Evolutionary conservation across 2,329 filamentous ascomycete genomes (phyloP).

Genomic region (Ilyonectria mors-panacis): DNA sequence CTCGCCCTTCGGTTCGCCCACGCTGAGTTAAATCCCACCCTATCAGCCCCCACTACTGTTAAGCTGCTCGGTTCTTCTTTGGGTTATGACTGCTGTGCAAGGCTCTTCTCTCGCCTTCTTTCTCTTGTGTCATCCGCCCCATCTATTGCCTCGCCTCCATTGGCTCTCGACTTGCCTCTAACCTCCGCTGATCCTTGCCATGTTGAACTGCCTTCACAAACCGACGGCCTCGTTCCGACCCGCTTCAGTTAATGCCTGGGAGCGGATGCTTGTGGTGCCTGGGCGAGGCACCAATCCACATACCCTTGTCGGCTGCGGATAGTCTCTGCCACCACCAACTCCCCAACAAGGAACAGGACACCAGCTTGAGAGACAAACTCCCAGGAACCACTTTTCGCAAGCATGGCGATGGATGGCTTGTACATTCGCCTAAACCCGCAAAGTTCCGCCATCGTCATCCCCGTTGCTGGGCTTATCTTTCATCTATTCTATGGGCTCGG

Average conservation of each 20-base stretch:
- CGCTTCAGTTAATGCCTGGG: slow-evolving; percentile 26
- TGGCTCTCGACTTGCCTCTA: slow-evolving; percentile 30
- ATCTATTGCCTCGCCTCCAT: slow-evolving; percentile 22
- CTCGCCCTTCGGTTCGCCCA: slow-evolving; percentile 7
- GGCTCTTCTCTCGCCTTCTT: slow-evolving; percentile 8
- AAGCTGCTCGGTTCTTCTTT: slow-evolving; percentile 11
- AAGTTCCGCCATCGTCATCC: slow-evolving; percentile 38
- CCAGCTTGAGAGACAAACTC: slow-evolving; percentile 5
- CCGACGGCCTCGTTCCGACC: slow-evolving; percentile 33
- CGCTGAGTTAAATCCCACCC: slow-evolving; percentile 18
- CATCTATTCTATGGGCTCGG: slow-evolving; percentile 30
- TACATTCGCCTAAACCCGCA: slow-evolving; percentile 19
- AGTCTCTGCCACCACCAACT: slow-evolving; percentile 34
- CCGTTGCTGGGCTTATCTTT: slow-evolving; percentile 12
- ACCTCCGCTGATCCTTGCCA: slow-evolving; percentile 38
- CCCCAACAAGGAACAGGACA: slow-evolving; percentile 36
- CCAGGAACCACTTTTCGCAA: slow-evolving; percentile 36
- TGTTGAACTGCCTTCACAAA: slow-evolving; percentile 24
- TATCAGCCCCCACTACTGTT: slow-evolving; percentile 5
- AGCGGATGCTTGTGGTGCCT: slow-evolving; percentile 33
- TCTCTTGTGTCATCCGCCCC: slow-evolving; percentile 19
- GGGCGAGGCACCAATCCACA: slow-evolving; percentile 35
- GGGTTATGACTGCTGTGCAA: slow-evolving; percentile 1
- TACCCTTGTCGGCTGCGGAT: slow-evolving; percentile 29
- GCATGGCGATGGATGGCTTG: slow-evolving; percentile 23